Conservation (phyloP, 208 protist species). For the Trypanosoma congolense region DNA sequence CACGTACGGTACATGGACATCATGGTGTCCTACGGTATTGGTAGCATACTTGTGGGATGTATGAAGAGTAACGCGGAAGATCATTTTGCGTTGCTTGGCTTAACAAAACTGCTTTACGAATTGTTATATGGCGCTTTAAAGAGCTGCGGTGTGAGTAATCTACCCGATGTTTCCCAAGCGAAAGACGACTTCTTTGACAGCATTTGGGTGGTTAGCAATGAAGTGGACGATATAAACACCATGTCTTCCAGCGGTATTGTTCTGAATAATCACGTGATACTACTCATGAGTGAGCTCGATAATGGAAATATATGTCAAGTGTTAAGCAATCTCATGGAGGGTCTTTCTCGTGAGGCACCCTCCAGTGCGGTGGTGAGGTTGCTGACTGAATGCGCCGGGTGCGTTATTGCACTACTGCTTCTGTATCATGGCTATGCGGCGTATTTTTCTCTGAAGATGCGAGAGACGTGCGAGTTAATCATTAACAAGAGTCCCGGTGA, state of each 20-base stretch:
- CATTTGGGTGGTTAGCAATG: too few relatives aligned
- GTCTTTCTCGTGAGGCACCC: constrained; percentile 14
- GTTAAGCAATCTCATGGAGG: constrained; percentile 2
- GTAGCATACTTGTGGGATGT: constrained; percentile 31
- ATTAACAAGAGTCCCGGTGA: constrained; percentile 15
- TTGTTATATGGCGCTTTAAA: constrained; percentile 10
- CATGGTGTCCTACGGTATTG: constrained; percentile 41
- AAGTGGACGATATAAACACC: neutral
- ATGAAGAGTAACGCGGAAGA: constrained; percentile 35
- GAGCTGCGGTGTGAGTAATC: neutral
- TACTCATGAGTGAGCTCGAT: constrained; percentile 1
- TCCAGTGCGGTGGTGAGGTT: constrained; percentile 30
- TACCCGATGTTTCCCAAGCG: neutral
- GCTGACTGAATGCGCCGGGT: constrained; percentile 33
- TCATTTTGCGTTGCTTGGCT: constrained; percentile 15
- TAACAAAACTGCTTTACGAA: constrained; percentile 23
- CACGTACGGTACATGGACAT: constrained; percentile 26
- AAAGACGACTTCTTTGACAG: too few relatives aligned
- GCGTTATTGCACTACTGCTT: constrained; percentile 30
- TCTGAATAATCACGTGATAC: neutral
- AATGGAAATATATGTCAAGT: constrained; percentile 5
- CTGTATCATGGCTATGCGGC: constrained; percentile 14
- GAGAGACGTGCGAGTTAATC: constrained; percentile 9
- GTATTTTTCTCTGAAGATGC: constrained; percentile 4
- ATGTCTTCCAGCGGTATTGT: neutral